Evolutionary conservation across 257 asterid species (phyloP), one percentile per base, ranked within the genome.

Genomic region (Penstemon eatonii): DNA sequence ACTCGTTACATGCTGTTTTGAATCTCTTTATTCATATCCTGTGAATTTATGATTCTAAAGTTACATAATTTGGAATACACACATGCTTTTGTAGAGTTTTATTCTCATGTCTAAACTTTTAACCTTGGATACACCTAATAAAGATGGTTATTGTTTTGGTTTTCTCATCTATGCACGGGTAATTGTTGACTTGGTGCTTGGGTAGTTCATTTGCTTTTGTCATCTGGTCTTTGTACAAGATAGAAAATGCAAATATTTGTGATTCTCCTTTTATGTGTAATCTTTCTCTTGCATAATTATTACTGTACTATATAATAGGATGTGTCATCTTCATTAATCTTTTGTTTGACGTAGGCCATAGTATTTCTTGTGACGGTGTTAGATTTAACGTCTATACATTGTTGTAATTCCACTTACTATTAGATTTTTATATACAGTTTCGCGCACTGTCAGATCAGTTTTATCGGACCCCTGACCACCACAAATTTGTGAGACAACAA

Each of bases 361-460:
- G 56, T 62, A 44, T 51, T 69, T 63, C 10, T 11, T 6, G 7
- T 43, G 69, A 50, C n/a, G 13, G 4, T 63, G 69, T 10, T 19
- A 4, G n/a, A 6, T 58, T 60, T 45, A 10, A 6, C 38, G 4
- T 67, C 19, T 60, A 40, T 52, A 47, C 15, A 25, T 63, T 41
- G 10, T 41, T 42, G 41, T 60, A 41, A 44, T 53, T 66, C 47
- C 8, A 37, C 69, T 44, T 55, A 64, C 13, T n/a, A 54, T 62
- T 45, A 62, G 46, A 60, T 40, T 1, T 57, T 73, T 76, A 15
- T 69, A 57, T 82, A 81, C 83, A 84, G 89, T 84, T 84, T 53
- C 94, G 92, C 51, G 98, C 99, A 72, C 83, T 94, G 65, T 91
- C 99, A 47, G 98, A 94, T 87, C 98, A 94, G 79, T 78, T 91